Percentiles rank a stretch among this genome's conserved stretches.
Evolutionary conservation across 2,329 filamentous ascomycete genomes (phyloP).

Genomic region (Diaporthe sp.): DNA sequence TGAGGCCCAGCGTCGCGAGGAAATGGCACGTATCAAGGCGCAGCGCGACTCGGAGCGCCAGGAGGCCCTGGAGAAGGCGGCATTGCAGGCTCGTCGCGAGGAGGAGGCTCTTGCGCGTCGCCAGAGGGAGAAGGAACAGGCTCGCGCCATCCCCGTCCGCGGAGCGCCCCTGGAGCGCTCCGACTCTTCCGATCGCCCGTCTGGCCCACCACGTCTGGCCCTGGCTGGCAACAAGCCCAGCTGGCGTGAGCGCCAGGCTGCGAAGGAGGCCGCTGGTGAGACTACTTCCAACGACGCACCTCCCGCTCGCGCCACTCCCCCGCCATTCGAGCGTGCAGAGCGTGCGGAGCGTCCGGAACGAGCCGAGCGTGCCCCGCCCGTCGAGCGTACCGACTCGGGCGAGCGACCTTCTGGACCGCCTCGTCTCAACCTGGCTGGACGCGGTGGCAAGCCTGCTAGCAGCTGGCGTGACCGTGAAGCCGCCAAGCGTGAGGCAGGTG

Average conservation of each 20-base stretch:
- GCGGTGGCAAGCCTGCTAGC: slow-evolving; percentile 51
- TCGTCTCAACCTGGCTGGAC: slow-evolving; percentile 64
- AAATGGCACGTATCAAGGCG: slow-evolving; percentile 76
- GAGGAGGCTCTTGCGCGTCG: slow-evolving; percentile 87
- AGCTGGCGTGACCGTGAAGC: slow-evolving; percentile 73
- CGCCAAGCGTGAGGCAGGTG: slow-evolving; percentile 55
- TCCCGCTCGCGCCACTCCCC: slow-evolving; percentile 45
- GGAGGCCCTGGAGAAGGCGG: slow-evolving; percentile 74
- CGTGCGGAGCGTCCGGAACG: neutral
- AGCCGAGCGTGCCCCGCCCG: slow-evolving; percentile 15
- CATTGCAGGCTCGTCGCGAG: slow-evolving; percentile 83
- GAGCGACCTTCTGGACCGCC: slow-evolving; percentile 64
- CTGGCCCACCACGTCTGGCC: slow-evolving; percentile 66
- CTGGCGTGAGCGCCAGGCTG: slow-evolving; percentile 73
- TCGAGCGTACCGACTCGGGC: slow-evolving; percentile 57
- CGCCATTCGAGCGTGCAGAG: slow-evolving; percentile 43
- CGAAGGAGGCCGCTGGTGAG: slow-evolving; percentile 54
- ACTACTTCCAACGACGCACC: slow-evolving; percentile 45
- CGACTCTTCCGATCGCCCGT: slow-evolving; percentile 60
- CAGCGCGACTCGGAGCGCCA: slow-evolving; percentile 76
- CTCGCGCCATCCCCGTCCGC: slow-evolving; percentile 48
- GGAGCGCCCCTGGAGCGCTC: slow-evolving; percentile 53
- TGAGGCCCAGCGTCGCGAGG: slow-evolving; percentile 83
- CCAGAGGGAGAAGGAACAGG: slow-evolving; percentile 73
- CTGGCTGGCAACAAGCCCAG: slow-evolving; percentile 63